Percentiles rank a stretch among this genome's conserved stretches.
Evolutionary conservation across 192 early-diverging fungal genomes (phyloP).

Genomic region (Backusella australiensis): DNA sequence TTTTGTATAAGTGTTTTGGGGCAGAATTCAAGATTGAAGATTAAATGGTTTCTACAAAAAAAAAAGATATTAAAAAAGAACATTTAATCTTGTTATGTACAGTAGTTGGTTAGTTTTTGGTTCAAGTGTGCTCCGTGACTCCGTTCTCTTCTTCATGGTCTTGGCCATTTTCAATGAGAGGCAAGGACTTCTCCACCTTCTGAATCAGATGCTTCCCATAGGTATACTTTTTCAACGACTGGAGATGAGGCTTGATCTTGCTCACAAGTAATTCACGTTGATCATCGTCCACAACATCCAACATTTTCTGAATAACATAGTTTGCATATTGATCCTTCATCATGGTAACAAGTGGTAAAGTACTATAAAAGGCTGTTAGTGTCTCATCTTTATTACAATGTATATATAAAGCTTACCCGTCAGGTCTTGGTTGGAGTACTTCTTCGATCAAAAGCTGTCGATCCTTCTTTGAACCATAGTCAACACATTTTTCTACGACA

Average conservation of each 20-base stretch:
- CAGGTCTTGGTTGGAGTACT: slow-evolving; percentile 79
- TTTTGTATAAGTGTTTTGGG: not conserved
- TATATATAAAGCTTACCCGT: slow-evolving; percentile 55
- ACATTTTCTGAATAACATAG: slow-evolving; percentile 99
- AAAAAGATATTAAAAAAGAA: not conserved
- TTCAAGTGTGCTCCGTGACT: not conserved
- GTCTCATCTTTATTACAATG: not conserved
- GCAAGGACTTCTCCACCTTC: slow-evolving; percentile 37
- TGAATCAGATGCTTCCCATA: slow-evolving; percentile 96
- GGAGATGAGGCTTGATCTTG: slow-evolving; percentile 92
- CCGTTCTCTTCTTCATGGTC: slow-evolving; percentile 2
- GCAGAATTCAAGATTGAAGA: not conserved
- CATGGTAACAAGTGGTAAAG: slow-evolving; percentile 86
- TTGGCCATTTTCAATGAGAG: slow-evolving; percentile 23
- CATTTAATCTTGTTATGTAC: slow-evolving; percentile 13
- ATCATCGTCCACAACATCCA: slow-evolving; percentile 94
- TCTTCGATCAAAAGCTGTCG: slow-evolving; percentile 91
- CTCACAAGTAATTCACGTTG: slow-evolving; percentile 84
- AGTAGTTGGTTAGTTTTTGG: not conserved
- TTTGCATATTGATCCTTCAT: slow-evolving; percentile 99
- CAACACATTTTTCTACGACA: slow-evolving; percentile 98
- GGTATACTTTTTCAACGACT: slow-evolving; percentile 92
- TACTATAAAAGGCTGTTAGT: slow-evolving; percentile 39
- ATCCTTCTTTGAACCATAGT: slow-evolving; percentile 84
- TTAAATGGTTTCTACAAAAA: slow-evolving; percentile 3